phyloP scores from a whole-genome alignment of 2,329 filamentous ascomycete genomes.

The Tolypocladium album region DNA sequence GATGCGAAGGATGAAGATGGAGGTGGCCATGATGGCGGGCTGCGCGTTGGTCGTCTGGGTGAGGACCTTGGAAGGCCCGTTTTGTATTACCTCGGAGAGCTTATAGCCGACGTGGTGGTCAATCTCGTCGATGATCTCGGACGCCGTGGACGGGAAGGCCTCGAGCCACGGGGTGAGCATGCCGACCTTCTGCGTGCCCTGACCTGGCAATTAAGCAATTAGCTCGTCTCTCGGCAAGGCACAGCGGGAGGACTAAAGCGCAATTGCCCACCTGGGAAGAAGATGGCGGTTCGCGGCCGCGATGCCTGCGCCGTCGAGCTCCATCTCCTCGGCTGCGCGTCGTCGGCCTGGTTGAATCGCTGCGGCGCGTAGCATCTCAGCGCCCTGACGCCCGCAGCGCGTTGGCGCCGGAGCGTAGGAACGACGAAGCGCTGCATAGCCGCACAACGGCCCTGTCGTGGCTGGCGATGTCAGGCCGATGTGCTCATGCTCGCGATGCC shows the following conservation, averaged over 20 bases:
- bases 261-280: conserved; percentile 41
- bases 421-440: conserved; percentile 21
- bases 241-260: neutral
- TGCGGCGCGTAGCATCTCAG: neutral
- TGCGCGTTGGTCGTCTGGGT: conserved; percentile 82
- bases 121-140: conserved; percentile 74
- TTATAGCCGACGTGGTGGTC: conserved; percentile 65
- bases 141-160: conserved; percentile 69
- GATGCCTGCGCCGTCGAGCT: conserved; percentile 18
- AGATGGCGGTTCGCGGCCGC: conserved; percentile 43
- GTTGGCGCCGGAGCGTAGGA: conserved; percentile 16
- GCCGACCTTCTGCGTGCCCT: conserved; percentile 81
- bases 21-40: conserved; percentile 92
- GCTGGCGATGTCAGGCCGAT: neutral
- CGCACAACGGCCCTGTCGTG: conserved; percentile 11
- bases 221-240: neutral
- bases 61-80: conserved; percentile 66
- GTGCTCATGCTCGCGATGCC: conserved; percentile 5
- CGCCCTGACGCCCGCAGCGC: conserved; percentile 7
- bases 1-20: conserved; percentile 77
- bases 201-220: conserved; percentile 42
- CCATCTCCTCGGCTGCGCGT: neutral
- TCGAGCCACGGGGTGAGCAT: conserved; percentile 82
- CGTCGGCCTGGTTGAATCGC: neutral
- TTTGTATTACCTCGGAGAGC: conserved; percentile 66